Conservation (phyloP, 2,329 filamentous ascomycete species). For the Penicillium nordicum region DNA sequence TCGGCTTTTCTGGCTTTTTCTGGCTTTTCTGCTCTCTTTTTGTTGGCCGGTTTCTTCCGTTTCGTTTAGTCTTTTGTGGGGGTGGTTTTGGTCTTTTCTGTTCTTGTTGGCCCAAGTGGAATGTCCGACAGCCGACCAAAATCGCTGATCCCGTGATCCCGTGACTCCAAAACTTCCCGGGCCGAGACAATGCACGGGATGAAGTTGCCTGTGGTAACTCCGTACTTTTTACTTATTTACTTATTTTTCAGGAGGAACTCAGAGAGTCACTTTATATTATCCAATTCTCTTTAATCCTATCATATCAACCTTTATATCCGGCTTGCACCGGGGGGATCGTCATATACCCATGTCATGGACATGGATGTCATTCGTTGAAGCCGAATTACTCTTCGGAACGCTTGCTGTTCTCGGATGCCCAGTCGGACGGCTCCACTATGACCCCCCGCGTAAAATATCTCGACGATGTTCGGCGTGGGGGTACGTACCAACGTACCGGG, state of each 20-base stretch:
- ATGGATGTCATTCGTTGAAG: neutral
- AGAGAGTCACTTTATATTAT: neutral
- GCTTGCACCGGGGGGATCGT: neutral
- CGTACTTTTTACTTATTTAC: neutral
- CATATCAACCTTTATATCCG: neutral
- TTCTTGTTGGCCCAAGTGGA: neutral
- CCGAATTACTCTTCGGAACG: neutral
- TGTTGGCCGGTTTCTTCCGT: neutral
- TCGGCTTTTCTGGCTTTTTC: neutral
- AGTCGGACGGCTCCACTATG: constrained; percentile 1
- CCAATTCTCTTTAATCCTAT: neutral
- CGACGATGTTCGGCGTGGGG: constrained; percentile 2
- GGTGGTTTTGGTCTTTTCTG: neutral
- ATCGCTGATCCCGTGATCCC: neutral
- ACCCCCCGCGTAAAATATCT: constrained; percentile 4
- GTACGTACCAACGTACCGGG: constrained; percentile 4
- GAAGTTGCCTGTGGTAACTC: neutral
- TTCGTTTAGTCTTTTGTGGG: neutral
- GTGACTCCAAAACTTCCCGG: neutral
- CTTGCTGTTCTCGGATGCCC: neutral
- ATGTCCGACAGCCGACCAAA: neutral
- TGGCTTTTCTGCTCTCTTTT: neutral
- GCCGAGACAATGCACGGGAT: neutral
- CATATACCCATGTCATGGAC: neutral
- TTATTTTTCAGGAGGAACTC: neutral